phyloP scores from a whole-genome alignment of 208 protist species.

The Trypanosoma scelopori region DNA sequence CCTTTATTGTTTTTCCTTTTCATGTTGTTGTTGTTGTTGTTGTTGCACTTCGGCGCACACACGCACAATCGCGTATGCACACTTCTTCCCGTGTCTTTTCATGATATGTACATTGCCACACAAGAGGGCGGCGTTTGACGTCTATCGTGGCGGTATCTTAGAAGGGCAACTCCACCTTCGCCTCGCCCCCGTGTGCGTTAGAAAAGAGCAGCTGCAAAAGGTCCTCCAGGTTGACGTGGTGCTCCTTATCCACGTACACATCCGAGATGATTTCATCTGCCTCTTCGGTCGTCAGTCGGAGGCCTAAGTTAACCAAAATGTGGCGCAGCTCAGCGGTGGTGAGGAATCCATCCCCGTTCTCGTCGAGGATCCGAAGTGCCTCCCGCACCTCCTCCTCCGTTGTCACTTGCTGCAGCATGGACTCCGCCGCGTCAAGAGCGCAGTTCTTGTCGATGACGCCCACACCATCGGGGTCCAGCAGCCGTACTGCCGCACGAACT shows the following conservation, averaged over 20 bases:
- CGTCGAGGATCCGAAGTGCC: slow-evolving; percentile 94
- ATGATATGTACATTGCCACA: not conserved
- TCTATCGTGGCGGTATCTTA: too few relatives aligned
- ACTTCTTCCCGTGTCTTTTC: not conserved
- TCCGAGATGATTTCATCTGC: slow-evolving; percentile 81
- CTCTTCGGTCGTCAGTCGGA: slow-evolving; percentile 87
- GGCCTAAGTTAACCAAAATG: slow-evolving; percentile 92
- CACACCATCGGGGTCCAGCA: slow-evolving; percentile 95
- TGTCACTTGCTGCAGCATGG: slow-evolving; percentile 51
- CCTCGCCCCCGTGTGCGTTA: not conserved
- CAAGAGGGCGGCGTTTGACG: not conserved
- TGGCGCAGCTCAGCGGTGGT: slow-evolving; percentile 93
- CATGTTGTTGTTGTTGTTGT: not conserved
- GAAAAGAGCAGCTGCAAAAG: slow-evolving; percentile 65
- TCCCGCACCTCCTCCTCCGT: slow-evolving; percentile 92
- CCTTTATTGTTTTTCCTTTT: not conserved
- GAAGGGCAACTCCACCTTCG: not conserved
- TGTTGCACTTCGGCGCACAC: not conserved
- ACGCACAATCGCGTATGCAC: not conserved
- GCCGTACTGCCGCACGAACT: slow-evolving; percentile 94
- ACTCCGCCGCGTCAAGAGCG: slow-evolving; percentile 61
- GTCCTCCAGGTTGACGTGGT: slow-evolving; percentile 86
- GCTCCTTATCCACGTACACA: slow-evolving; percentile 80
- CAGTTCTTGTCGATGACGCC: slow-evolving; percentile 94
- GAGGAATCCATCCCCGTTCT: slow-evolving; percentile 92